Evolutionary conservation across 768 basidiomycete species (phyloP).

Genomic region (Suillus cothurnatus): DNA sequence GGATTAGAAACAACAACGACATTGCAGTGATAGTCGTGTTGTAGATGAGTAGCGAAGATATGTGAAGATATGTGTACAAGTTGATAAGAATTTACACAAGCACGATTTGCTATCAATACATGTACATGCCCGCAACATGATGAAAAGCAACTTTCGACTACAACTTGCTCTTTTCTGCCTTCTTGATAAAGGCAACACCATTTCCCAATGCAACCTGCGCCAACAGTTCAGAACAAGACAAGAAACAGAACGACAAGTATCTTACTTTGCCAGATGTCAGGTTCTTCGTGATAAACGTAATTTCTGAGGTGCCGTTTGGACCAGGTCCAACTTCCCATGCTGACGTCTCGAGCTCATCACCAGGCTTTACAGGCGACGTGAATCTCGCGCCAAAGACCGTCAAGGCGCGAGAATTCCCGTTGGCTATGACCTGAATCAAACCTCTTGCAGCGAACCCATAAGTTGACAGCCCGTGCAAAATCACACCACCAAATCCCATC

Average conservation of each 20-base stretch:
- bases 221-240: constrained; percentile 6
- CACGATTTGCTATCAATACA: neutral
- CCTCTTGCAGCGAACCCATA: constrained; percentile 84
- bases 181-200: constrained; percentile 66
- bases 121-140: neutral
- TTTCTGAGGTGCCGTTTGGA: constrained; percentile 56
- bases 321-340: constrained; percentile 78
- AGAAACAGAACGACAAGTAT: constrained; percentile 2
- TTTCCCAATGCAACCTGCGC: constrained; percentile 53
- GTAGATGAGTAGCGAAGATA: neutral
- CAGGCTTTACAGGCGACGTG: constrained; percentile 82
- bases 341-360: constrained; percentile 76
- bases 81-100: neutral
- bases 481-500: constrained; percentile 81
- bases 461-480: constrained; percentile 82
- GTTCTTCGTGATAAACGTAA: constrained; percentile 66
- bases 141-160: constrained; percentile 19
- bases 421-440: constrained; percentile 63
- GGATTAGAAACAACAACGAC: neutral
- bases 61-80: neutral
- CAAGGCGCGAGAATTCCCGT: constrained; percentile 60
- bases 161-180: constrained; percentile 47
- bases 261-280: constrained; percentile 59
- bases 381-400: constrained; percentile 75
- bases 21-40: neutral